A percentile compares a stretch with the other conserved stretches of the same genome.
These are phyloP conservation scores for Coniochaeta sp. DNA, from an alignment of 2,329 filamentous ascomycete genomes.

Conservation along the genomic window DNA sequence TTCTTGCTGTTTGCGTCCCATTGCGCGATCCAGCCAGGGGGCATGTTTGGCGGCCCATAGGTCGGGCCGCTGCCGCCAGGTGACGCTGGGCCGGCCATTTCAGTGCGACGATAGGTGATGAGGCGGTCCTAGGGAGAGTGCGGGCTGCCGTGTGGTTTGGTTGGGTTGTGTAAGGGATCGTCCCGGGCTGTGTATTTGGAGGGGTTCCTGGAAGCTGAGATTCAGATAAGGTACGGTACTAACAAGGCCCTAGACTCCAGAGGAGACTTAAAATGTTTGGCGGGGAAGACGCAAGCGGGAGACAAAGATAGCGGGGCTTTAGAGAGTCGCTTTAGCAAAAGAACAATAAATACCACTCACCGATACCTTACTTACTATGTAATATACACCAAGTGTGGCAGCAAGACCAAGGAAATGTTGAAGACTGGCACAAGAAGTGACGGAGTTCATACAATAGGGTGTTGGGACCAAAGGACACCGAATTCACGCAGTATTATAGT, in stretches of 20 bases:
- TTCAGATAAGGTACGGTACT: neutral
- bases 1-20: constrained; percentile 58
- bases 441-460: too few relatives aligned
- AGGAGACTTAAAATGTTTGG: neutral
- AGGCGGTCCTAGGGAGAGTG: neutral
- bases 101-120: neutral
- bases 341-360: neutral
- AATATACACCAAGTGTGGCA: too few relatives aligned
- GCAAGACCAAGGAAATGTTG: too few relatives aligned
- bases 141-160: neutral
- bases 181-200: neutral
- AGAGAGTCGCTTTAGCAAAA: neutral
- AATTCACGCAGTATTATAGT: neutral
- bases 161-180: neutral
- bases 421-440: too few relatives aligned
- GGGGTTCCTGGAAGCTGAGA: neutral
- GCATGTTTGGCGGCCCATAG: constrained; percentile 51
- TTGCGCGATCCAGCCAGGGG: constrained; percentile 61
- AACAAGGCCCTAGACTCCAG: too few relatives aligned
- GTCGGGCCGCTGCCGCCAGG: constrained; percentile 52
- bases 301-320: neutral
- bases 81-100: constrained; percentile 52
- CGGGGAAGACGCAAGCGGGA: neutral
- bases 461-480: neutral
- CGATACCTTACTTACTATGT: too few relatives aligned